Evolutionary conservation across 2,329 filamentous ascomycete species (phyloP).

Genomic region (Trichoderma sp.): DNA sequence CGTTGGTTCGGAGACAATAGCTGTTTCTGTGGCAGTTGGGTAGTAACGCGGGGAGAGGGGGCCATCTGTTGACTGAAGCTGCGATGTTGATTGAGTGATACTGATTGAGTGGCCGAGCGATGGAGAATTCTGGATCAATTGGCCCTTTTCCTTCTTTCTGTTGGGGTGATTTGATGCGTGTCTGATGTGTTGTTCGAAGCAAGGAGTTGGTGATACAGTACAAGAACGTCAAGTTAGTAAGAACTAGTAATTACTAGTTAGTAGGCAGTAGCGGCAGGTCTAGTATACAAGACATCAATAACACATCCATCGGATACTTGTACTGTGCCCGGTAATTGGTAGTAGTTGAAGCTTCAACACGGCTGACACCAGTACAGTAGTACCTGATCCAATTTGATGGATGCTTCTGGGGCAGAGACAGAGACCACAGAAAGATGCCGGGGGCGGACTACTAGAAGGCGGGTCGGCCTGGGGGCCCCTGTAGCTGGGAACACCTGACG

Average conservation of each 20-base stretch:
- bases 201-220: not conserved
- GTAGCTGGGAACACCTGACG: slow-evolving; percentile 15
- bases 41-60: not conserved
- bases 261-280: not conserved
- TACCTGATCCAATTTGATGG: not conserved
- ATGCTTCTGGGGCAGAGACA: not conserved
- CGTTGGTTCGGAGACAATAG: not conserved
- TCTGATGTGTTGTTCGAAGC: slow-evolving; percentile 3
- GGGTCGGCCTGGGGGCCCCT: not conserved
- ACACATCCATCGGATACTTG: not conserved
- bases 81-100: not conserved
- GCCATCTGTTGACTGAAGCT: not conserved
- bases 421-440: not conserved
- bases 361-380: not conserved
- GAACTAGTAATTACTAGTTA: not conserved
- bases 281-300: not conserved
- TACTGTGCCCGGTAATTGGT: not conserved
- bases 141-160: not conserved
- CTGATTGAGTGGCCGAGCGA: not conserved
- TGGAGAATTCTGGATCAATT: not conserved
- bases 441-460: not conserved
- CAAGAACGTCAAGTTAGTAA: not conserved
- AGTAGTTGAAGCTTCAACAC: not conserved
- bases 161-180: not conserved
- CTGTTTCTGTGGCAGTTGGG: not conserved